Percentiles rank a stretch among this genome's conserved stretches.
Evolutionary conservation across 2,329 filamentous ascomycete genomes (phyloP).

Genomic region (Trichoderma sp.): DNA sequence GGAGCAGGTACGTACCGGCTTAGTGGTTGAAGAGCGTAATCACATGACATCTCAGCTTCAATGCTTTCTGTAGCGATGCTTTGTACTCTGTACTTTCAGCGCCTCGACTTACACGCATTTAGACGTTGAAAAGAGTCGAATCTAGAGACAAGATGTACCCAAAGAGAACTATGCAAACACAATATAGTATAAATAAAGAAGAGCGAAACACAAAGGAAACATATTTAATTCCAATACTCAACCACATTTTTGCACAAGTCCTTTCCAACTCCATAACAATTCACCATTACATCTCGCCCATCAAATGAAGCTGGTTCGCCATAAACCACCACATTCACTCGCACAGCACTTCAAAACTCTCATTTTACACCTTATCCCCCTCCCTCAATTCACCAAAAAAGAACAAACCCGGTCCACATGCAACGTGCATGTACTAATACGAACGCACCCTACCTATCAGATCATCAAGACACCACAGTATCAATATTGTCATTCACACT

Average conservation of each 20-base stretch:
- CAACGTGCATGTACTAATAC: not conserved
- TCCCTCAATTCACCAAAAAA: not conserved
- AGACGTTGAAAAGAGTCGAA: not conserved
- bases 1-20: not conserved
- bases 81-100: not conserved
- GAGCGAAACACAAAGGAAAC: no score
- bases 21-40: not conserved
- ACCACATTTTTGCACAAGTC: not conserved
- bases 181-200: no score
- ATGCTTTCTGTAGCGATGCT: not conserved
- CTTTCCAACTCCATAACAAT: not conserved
- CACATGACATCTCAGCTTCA: not conserved
- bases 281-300: not conserved
- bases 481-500: not conserved
- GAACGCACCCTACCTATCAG: not conserved
- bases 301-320: not conserved
- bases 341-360: not conserved
- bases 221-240: accelerated
- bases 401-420: not conserved
- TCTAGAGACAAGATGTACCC: not conserved
- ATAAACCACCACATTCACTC: not conserved
- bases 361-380: not conserved
- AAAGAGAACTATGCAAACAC: no score
- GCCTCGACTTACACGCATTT: not conserved
- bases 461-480: not conserved